A percentile compares a stretch with the other conserved stretches of the same genome.
Evolutionary conservation across 2,329 filamentous ascomycete species (phyloP).

Genomic region (Apiospora marii): DNA sequence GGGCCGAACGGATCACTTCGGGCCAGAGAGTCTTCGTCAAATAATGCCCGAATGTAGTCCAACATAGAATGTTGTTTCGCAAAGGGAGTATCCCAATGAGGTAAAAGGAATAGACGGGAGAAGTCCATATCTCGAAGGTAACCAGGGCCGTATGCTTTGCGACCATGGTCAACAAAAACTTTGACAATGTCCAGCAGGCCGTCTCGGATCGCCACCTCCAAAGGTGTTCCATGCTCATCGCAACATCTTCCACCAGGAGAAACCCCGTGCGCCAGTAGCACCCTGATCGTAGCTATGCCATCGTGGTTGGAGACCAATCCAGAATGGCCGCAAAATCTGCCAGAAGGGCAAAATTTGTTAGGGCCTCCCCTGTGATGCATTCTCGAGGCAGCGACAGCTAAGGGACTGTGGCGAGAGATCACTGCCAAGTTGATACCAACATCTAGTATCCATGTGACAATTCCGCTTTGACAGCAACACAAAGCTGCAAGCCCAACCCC

Average conservation of each 20-base stretch:
- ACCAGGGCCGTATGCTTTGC: not conserved
- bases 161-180: not conserved
- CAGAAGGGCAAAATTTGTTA: too few species aligned
- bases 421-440: not conserved
- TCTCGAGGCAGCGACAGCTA: not conserved
- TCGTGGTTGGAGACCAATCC: not conserved
- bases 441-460: not conserved
- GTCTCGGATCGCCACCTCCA: not conserved
- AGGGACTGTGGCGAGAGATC: not conserved
- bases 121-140: not conserved
- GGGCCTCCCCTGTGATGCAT: too few species aligned
- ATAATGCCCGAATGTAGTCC: not conserved
- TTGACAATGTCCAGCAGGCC: not conserved
- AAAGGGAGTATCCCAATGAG: not conserved
- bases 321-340: not conserved
- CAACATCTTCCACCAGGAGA: not conserved
- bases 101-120: not conserved
- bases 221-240: not conserved
- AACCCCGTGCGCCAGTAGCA: not conserved
- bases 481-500: not conserved
- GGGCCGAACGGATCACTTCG: not conserved
- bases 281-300: not conserved
- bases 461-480: not conserved
- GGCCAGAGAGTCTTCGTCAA: too few species aligned
- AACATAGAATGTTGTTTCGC: not conserved